Conservation (phyloP, 495 filamentous ascomycete species). For the Articulospora tetracladia region DNA sequence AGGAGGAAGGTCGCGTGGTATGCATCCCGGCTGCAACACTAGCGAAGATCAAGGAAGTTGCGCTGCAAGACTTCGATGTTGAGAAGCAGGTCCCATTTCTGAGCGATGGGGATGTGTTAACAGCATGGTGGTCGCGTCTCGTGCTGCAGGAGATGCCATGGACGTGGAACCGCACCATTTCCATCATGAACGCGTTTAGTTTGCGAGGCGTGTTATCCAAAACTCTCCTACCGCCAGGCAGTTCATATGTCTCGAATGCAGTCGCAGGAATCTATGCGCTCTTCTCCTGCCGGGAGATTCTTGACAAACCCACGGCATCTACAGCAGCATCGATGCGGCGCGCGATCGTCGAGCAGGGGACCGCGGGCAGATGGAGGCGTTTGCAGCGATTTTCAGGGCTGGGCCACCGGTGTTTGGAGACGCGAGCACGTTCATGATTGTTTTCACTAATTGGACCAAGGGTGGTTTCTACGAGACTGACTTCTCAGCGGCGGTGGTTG, state of each 20-base stretch:
- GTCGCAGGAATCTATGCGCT: conserved; percentile 30
- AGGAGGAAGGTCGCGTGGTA: conserved; percentile 12
- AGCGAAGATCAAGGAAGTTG: not conserved
- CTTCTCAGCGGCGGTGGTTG: conserved; percentile 39
- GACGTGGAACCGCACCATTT: conserved; percentile 19
- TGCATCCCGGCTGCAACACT: not conserved
- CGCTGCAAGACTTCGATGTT: not conserved
- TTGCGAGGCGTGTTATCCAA: conserved; percentile 18
- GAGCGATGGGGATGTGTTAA: conserved; percentile 29
- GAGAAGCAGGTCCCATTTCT: conserved; percentile 19
- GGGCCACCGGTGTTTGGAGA: conserved; percentile 32
- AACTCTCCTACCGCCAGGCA: conserved; percentile 24
- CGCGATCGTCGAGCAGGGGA: conserved; percentile 39
- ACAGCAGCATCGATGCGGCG: conserved; percentile 33
- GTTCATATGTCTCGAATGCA: conserved; percentile 31
- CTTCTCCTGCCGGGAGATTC: conserved; percentile 30
- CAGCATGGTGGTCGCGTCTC: conserved; percentile 26
- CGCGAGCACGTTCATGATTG: conserved; percentile 30
- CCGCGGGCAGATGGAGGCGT: conserved; percentile 39
- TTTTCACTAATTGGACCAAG: conserved; percentile 44
- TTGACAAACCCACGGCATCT: conserved; percentile 36
- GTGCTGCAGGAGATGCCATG: conserved; percentile 19
- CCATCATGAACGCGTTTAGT: conserved; percentile 29
- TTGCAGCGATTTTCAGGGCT: conserved; percentile 17
- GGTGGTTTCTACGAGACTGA: conserved; percentile 41